Base-by-base conservation (phyloP, 2,329 filamentous ascomycete genomes). In the Coniochaeta sp. region DNA sequence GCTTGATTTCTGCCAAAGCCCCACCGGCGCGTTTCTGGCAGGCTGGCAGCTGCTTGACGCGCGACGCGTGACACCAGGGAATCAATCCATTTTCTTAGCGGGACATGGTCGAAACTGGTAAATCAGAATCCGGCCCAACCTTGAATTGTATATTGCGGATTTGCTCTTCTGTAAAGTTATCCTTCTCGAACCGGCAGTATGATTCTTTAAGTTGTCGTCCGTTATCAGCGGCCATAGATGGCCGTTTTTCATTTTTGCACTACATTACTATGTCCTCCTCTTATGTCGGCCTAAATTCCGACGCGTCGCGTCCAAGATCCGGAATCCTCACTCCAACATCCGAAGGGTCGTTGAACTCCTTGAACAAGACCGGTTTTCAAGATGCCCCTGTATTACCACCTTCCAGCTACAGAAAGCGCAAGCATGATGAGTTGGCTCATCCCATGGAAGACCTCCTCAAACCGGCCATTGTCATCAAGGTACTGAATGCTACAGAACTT, bases 361-460 rank as follows among this genome's bases (percentile, higher is more conserved):
- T 9, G 26, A 31, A 31, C 26, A 48, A 20, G 45, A 18, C 26
- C 7, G 24, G 30, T 13, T n/a, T 14, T 22, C 26, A 20, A 49
- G 63, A 62, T 51, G 52, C 52, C 30, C 58, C 67, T 63, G 64
- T 61, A 51, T 50, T 52, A 32, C 49, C 56, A 32, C 60, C 61
- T 27, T 61, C 68, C 13, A 62, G 62, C 9, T 55, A 56, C 46
- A 63, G 55, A 50, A 69, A 67, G 58, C 67, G 61, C 52, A 72
- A 69, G 56, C 65, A 68, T 51, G 65, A 27, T 8, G 20, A 65
- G 13, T 64, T 56, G n/a, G 31, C 64, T 8, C 58, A 65, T 38
- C 66, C 75, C n/a, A 72, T 79, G 64, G 74, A 77, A 49, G 69
- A 78, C 38, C 67, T 83, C 7, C 68, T 83, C 26, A 76, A 72